Conservation (phyloP, 805 yeast genomes). For the Pichia cephalocereana region DNA sequence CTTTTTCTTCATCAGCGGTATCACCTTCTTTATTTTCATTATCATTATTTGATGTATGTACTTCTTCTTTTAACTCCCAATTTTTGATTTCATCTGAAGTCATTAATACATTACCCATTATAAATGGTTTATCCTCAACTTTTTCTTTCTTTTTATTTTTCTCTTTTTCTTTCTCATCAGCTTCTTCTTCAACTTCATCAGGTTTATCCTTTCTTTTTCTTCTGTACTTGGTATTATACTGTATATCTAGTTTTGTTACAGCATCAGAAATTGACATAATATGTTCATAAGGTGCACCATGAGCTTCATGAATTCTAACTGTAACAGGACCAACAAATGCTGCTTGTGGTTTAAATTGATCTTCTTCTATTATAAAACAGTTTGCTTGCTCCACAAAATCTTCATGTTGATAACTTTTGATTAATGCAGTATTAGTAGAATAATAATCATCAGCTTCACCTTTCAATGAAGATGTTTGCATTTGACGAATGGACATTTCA, state of each 20-base stretch:
- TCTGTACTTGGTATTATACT: slow-evolving; percentile 88
- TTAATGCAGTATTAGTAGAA: neutral
- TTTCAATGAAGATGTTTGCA: slow-evolving; percentile 48
- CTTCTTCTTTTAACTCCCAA: slow-evolving; percentile 56
- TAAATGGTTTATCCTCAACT: slow-evolving; percentile 15
- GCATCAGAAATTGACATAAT: slow-evolving; percentile 85
- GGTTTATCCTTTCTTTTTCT: slow-evolving; percentile 60
- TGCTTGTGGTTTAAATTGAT: slow-evolving; percentile 33
- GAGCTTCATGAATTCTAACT: slow-evolving; percentile 92
- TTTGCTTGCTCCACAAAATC: slow-evolving; percentile 37
- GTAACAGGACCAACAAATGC: slow-evolving; percentile 93
- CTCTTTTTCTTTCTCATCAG: slow-evolving; percentile 18
- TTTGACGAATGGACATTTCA: slow-evolving; percentile 90
- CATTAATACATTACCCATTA: slow-evolving; percentile 69
- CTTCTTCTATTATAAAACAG: slow-evolving; percentile 32
- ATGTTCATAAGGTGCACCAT: slow-evolving; percentile 98
- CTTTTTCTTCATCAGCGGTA: slow-evolving; percentile 31
- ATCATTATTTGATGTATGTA: slow-evolving; percentile 24
- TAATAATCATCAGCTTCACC: slow-evolving; percentile 15
- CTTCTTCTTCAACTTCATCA: slow-evolving; percentile 28
- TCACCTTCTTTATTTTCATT: slow-evolving; percentile 39
- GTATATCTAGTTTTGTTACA: slow-evolving; percentile 82
- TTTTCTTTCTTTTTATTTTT: slow-evolving; percentile 16
- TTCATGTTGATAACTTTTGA: slow-evolving; percentile 2
- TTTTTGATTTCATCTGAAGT: slow-evolving; percentile 47